Evolutionary conservation across 352 stramenopile genomes (phyloP).

Genomic region (Aphanomyces astaci): DNA sequence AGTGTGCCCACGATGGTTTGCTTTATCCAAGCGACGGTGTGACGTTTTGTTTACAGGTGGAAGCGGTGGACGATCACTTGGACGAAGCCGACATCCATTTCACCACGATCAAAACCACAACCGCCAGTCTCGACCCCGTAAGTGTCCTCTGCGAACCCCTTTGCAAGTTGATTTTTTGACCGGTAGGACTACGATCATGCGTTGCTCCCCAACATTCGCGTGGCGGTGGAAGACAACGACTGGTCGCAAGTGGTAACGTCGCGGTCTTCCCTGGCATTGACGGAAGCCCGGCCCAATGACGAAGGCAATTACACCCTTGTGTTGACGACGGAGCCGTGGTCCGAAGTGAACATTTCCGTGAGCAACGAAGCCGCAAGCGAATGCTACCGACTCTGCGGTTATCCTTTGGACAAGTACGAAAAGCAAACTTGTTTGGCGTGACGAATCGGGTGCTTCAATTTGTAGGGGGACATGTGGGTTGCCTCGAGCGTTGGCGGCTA

Average conservation of each 20-base stretch:
- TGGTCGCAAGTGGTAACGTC: constrained; percentile 43
- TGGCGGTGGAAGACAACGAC: constrained; percentile 66
- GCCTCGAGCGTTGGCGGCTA: constrained; percentile 61
- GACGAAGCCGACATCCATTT: constrained; percentile 61
- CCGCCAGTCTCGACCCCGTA: constrained; percentile 39
- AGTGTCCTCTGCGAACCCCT: not conserved
- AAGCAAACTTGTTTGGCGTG: not conserved
- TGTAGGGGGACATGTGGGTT: constrained; percentile 36
- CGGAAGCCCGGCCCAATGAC: constrained; percentile 29
- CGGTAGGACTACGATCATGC: constrained; percentile 40
- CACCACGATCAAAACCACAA: constrained; percentile 40
- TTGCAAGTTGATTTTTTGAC: not conserved
- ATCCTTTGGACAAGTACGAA: constrained; percentile 39
- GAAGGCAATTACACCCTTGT: constrained; percentile 35
- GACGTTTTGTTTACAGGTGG: too few relatives aligned
- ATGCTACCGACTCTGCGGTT: constrained; percentile 68
- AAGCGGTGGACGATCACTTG: constrained; percentile 57
- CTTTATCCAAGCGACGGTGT: too few relatives aligned
- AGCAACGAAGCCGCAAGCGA: constrained; percentile 53
- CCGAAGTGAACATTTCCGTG: constrained; percentile 66
- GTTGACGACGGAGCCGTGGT: constrained; percentile 52
- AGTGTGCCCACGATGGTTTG: too few relatives aligned
- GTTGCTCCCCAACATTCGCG: constrained; percentile 52
- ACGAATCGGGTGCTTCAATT: not conserved
- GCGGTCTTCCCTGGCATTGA: constrained; percentile 31